These are phyloP conservation scores for Zymoseptoria brevis DNA, from an alignment of 2,329 filamentous ascomycete genomes.

Conservation along the genomic window DNA sequence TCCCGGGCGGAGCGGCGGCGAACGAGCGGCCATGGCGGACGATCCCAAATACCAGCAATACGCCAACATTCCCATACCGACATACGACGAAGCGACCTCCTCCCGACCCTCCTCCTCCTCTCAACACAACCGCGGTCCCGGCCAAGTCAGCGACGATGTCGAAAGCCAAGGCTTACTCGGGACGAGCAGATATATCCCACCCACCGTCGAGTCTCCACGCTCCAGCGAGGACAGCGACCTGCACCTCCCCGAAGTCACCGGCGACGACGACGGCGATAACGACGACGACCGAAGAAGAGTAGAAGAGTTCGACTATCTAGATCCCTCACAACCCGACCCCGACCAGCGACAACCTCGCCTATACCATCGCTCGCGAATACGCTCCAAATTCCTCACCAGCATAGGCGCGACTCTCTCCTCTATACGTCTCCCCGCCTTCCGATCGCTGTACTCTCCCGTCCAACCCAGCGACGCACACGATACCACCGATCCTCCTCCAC, in stretches of 20 bases:
- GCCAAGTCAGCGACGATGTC: constrained; percentile 59
- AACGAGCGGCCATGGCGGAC: constrained; percentile 7
- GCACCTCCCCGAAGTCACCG: constrained; percentile 47
- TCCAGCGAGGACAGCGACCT: constrained; percentile 46
- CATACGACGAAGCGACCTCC: constrained; percentile 72
- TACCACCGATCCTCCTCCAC: constrained; percentile 7
- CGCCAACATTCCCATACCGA: constrained; percentile 58
- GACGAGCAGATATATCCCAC: constrained; percentile 57
- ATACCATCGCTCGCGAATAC: constrained; percentile 34
- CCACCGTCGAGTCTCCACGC: constrained; percentile 76
- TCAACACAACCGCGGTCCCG: constrained; percentile 40
- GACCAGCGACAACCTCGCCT: constrained; percentile 21
- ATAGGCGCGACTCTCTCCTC: constrained; percentile 51
- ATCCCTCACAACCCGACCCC: constrained; percentile 34
- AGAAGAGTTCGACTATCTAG: constrained; percentile 80
- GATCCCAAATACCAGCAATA: constrained; percentile 19
- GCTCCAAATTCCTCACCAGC: constrained; percentile 45
- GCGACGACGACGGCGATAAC: constrained; percentile 39
- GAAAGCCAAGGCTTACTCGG: constrained; percentile 71
- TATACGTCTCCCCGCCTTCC: constrained; percentile 44
- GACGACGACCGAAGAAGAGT: constrained; percentile 61
- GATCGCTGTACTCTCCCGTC: constrained; percentile 35
- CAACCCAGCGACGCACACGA: constrained; percentile 4
- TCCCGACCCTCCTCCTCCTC: constrained; percentile 47
- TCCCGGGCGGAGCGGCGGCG: neutral